Base-by-base conservation (phyloP, 352 stramenopile genomes). In the Pythium sukuiense region DNA sequence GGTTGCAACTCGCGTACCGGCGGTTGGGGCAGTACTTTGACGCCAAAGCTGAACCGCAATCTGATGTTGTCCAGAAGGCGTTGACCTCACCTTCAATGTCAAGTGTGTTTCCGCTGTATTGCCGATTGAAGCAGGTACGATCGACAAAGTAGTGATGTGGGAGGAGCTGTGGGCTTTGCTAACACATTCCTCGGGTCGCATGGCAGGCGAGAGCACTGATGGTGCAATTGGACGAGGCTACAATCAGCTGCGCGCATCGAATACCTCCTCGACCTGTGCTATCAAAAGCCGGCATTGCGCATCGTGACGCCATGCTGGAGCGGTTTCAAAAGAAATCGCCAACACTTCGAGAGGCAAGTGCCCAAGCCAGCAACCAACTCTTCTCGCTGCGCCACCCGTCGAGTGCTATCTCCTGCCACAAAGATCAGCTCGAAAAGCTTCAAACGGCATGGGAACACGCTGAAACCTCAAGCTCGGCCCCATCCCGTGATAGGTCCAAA, bases 91-190 rank as follows among this genome's bases (percentile, higher is more conserved):
- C 79, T 0, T 76, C 79, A 9, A 55, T 88, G 8, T 69, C 79
- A n/a, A 59, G 70, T 2, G 55, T 82, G 16, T 79, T 86, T 61
- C 80, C 80, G 14, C 50, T 87, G 9, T 87, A 82, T 43, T 71
- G 73, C 49, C 71, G 83, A 4, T 30, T 87, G 4, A 78, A 86
- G 45, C 72, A 85, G 72, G 82, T 89, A 72, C 2, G 45, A 37
- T 30, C 3, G 8, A 9, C 8, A 35, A 35, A 9, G 32, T 9
- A 35, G 5, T 35, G 32, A 5, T 35, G 32, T 5, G 6, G 26
- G 12, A 18, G 45, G 7, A 30, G 24, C 46, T 50, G 6, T 65
- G 45, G 18, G 0, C 59, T 9, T 14, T 62, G 37, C 12, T 37
- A 20, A 30, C 12, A 24, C 20, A 24, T 24, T 39, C 16, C 14